phyloP scores from a whole-genome alignment of 140 eudicot species.

The Stevia rebaudiana region DNA sequence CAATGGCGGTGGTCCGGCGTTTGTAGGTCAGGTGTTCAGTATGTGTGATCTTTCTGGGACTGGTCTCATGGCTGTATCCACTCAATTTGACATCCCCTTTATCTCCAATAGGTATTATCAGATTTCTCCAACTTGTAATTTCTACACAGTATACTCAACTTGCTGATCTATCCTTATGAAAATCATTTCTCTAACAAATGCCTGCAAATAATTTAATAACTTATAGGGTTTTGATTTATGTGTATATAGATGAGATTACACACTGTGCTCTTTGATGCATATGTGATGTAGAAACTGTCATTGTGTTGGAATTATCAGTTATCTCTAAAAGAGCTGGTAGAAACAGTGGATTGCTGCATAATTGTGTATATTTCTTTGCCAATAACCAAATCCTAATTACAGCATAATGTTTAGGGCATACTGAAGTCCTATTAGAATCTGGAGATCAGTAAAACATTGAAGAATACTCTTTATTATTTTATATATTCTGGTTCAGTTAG shows the following conservation, averaged over 20 bases:
- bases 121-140: neutral
- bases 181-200: neutral
- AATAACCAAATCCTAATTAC: constrained; percentile 1
- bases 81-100: constrained; percentile 77
- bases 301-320: neutral
- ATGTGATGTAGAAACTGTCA: neutral
- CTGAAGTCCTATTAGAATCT: neutral
- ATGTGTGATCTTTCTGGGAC: constrained; percentile 94
- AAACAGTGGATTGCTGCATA: neutral
- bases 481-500: too few relatives aligned
- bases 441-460: neutral
- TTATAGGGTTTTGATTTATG: constrained; percentile 14
- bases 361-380: neutral
- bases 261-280: neutral
- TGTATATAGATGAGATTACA: neutral
- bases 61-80: constrained; percentile 86
- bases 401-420: neutral
- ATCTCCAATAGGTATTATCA: constrained; percentile 56
- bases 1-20: constrained; percentile 80
- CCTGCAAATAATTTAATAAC: neutral
- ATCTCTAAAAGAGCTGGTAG: neutral
- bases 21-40: constrained; percentile 92
- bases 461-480: neutral
- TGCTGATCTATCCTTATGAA: neutral
- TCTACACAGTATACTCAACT: neutral